Base-by-base conservation (phyloP, 768 basidiomycete species). In the Hydnomerulius pinastri region DNA sequence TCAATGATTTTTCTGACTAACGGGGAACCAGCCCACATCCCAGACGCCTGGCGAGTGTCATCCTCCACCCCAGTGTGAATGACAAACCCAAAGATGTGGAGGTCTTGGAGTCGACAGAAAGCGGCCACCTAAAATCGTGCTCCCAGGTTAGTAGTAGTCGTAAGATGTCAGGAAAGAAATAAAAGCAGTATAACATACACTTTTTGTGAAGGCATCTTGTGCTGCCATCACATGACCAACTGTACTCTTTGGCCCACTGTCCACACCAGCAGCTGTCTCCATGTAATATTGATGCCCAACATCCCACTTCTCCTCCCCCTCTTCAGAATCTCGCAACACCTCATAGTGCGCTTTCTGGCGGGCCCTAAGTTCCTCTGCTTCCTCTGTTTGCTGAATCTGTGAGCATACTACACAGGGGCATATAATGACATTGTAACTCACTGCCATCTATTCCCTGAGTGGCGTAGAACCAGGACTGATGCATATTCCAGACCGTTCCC, bases 21-120 rank as follows among this genome's bases (percentile, higher is more conserved):
- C 23, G n/a, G 11, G n/a, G 35, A 46, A 25, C 45, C 45, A 23
- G 17, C 24, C 33, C 24, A 46, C 33, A 46, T 36, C 13, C 45
- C 45, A 18, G 29, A 20, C 11, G 35, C 23, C 37, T 46, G 45
- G 28, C n/a, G 45, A 11, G 33, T 24, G 17, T 23, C 35, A 18
- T 46, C 45, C 45, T 46, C 20, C 21, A 24, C n/a, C 17, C 46
- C 46, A 18, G 24, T 36, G 37, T 37, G 37, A 21, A 47, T 47
- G 15, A 24, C 18, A 24, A 47, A 36, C 25, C 46, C 46, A 27
- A 28, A 38, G 4, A 38, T 20, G 32, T 47, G 46, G 17, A 47
- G 18, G 13, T 24, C 20, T 27, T 47, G 46, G 17, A 35, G 36
- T 15, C 9, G 36, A n/a, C 40, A 4, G 21, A 41, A 13, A 4